These are phyloP conservation scores for Entomortierella beljakovae DNA, from an alignment of 192 early-diverging fungal genomes.

Conservation along the genomic window DNA sequence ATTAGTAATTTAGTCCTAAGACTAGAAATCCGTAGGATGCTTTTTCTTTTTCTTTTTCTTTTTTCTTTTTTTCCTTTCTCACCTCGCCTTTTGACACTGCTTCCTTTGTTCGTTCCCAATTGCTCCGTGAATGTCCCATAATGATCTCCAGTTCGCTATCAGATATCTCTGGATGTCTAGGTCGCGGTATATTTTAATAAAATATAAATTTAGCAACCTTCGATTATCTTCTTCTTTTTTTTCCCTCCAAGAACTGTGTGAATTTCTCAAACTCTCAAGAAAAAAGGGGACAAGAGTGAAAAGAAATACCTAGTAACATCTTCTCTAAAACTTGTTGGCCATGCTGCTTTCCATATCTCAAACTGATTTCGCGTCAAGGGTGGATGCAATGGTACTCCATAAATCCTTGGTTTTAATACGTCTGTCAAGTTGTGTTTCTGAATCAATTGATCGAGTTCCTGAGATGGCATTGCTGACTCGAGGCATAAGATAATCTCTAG, in stretches of 20 bases:
- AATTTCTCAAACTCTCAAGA: conserved; percentile 1
- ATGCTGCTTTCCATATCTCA: conserved; percentile 79
- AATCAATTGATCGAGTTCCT: conserved; percentile 36
- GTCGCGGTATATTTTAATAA: too few relatives aligned
- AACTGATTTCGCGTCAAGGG: conserved; percentile 78
- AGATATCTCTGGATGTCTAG: conserved; percentile 55
- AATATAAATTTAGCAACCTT: too few relatives aligned
- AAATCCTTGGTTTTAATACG: conserved; percentile 37
- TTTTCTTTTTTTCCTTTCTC: not conserved
- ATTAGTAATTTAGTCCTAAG: too few relatives aligned
- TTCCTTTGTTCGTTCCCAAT: conserved; percentile 25
- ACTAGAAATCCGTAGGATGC: too few relatives aligned
- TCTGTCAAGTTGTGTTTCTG: conserved; percentile 27
- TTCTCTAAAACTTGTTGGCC: conserved; percentile 86
- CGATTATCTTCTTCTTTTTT: too few relatives aligned
- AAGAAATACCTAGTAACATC: conserved; percentile 52
- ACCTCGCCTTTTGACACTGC: conserved; percentile 56
- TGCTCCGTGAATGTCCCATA: conserved; percentile 47
- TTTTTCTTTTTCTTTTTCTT: too few relatives aligned
- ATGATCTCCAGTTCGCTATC: conserved; percentile 55
- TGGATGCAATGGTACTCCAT: conserved; percentile 69
- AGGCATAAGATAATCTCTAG: conserved; percentile 56
- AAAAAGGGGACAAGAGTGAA: not conserved
- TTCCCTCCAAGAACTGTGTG: too few relatives aligned
- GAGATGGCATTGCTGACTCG: conserved; percentile 17